phyloP scores from a whole-genome alignment of 2,329 filamentous ascomycete species.

The Exophiala xenobiotica region DNA sequence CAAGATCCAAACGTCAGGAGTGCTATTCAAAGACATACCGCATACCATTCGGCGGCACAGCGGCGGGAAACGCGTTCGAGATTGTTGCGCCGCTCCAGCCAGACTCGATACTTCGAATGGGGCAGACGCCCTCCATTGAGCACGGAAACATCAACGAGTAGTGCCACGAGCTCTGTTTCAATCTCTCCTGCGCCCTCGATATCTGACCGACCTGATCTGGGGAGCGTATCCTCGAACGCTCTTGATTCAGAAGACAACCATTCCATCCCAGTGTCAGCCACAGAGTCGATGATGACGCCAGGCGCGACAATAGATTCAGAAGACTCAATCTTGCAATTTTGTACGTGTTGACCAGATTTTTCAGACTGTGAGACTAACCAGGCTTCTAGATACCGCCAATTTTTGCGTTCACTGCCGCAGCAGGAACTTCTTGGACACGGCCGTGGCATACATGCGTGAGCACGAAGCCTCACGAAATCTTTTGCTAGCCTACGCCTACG shows the following conservation, averaged over 20 bases:
- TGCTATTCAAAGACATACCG: constrained; percentile 30
- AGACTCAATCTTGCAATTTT: constrained; percentile 17
- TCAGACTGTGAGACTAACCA: background rate
- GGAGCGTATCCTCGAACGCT: constrained; percentile 2
- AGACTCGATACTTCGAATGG: constrained; percentile 27
- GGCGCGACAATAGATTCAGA: constrained; percentile 2
- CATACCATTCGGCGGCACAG: constrained; percentile 29
- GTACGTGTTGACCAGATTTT: constrained; percentile 13
- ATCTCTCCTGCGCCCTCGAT: constrained; percentile 18
- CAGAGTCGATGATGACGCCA: constrained; percentile 2
- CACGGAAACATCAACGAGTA: constrained; percentile 21
- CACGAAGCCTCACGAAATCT: constrained; percentile 23
- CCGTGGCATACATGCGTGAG: constrained; percentile 20
- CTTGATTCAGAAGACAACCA: constrained; percentile 8
- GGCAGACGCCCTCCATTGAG: constrained; percentile 15
- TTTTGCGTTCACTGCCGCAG: constrained; percentile 15
- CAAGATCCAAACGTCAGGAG: constrained; percentile 29
- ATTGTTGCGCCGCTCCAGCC: constrained; percentile 20
- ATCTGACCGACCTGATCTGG: constrained; percentile 3
- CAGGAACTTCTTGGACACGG: constrained; percentile 8
- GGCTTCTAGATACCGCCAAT: constrained; percentile 6
- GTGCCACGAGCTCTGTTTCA: constrained; percentile 17
- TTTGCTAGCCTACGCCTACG: constrained; percentile 23
- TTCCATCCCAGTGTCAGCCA: background rate
- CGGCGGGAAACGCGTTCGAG: constrained; percentile 26